phyloP scores from a whole-genome alignment of 495 filamentous ascomycete species.

The Corynascus novoguineensis region DNA sequence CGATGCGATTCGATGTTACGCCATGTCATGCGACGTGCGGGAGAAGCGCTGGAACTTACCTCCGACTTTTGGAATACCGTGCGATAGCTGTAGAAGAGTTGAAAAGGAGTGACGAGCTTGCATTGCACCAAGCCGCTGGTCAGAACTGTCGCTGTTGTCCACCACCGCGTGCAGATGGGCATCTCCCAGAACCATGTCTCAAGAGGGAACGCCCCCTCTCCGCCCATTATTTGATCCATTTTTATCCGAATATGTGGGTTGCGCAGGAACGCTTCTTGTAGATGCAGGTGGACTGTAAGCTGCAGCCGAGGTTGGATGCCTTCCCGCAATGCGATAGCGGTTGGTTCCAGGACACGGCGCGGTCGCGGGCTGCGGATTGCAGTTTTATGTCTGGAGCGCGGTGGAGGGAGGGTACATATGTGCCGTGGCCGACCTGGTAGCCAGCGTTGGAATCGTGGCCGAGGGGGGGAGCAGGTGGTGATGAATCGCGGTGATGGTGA shows the following conservation, averaged over 20 bases:
- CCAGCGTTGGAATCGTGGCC: neutral
- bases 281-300: neutral
- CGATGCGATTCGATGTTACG: neutral
- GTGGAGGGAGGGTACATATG: neutral
- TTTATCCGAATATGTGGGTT: neutral
- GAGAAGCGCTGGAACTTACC: conserved; percentile 42
- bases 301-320: neutral
- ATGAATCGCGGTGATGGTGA: conserved; percentile 14
- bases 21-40: neutral
- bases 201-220: conserved; percentile 69
- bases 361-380: neutral
- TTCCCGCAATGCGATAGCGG: neutral
- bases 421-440: neutral
- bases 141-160: conserved; percentile 87
- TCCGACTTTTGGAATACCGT: conserved; percentile 86
- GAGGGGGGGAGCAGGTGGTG: neutral
- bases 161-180: conserved; percentile 90
- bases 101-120: conserved; percentile 81
- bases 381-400: neutral
- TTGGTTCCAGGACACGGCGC: neutral
- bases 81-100: conserved; percentile 93
- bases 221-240: conserved; percentile 68
- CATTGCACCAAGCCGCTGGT: conserved; percentile 92
- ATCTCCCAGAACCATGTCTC: conserved; percentile 99
- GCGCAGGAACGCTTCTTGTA: neutral